Base-by-base conservation (phyloP, 1,284 basidiomycete genomes). In the Volvariella surrecta region DNA sequence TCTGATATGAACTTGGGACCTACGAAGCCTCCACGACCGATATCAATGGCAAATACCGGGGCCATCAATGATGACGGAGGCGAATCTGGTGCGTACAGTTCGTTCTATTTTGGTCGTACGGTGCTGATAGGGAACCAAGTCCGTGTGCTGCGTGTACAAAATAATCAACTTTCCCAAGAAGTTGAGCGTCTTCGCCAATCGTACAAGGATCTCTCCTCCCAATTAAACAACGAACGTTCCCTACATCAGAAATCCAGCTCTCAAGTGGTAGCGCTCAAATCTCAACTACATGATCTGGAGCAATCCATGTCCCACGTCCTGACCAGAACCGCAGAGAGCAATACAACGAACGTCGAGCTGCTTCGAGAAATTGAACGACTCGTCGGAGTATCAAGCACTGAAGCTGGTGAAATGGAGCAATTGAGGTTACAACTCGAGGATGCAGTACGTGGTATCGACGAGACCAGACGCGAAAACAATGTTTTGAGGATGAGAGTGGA, bases 261-360 rank as follows among this genome's bases (percentile, higher is more conserved):
- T 19, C 4, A 35, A 35, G 62, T 61, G 22, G 48, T 53, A 15
- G 22, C 37, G 1, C 45, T 66, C 4, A 55, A 57, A 44, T 41
- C 49, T 0, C 54, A 60, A 48, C 47, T 62, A 0, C 50, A 45
- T 1, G 63, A 64, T 3, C 58, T 62, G 55, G 63, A 67, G 43
- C 51, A 52, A 18, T 57, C 58, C 2, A 58, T 62, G 31, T 55
- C 56, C 13, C 55, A 61, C 17, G 51, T 64, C 2, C 50, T 65
- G 0, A 49, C 57, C 4, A 54, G 56, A 30, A 55, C 44, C 43
- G 54, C 39, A 37, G 49, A 55, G 22, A 49, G 53, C 30, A 41
- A 40, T 20, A 53, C 53, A 10, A 45, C 51, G 11, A 50, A 53
- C 9, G 58, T 57, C 8, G 55, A 58, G 22, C 50, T 60, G 11